phyloP scores from a whole-genome alignment of 352 stramenopile genomes.

The Phytopythium helicoides region DNA sequence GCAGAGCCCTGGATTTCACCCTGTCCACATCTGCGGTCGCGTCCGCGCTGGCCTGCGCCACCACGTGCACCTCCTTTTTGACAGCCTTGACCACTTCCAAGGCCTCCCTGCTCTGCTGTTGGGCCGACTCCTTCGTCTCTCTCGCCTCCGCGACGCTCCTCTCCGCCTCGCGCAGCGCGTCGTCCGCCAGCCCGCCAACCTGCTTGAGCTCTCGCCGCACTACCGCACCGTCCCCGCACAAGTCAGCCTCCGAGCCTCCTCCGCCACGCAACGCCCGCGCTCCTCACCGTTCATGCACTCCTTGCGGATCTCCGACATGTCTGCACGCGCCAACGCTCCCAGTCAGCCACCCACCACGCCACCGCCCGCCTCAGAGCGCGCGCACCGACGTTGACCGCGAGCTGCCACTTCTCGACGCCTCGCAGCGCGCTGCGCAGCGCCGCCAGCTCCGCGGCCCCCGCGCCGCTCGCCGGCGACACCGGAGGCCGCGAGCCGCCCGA shows the following conservation, averaged over 20 bases:
- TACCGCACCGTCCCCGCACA: background rate
- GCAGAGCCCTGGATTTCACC: constrained; percentile 2
- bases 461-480: too few species aligned
- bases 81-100: constrained; percentile 13
- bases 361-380: background rate
- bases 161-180: constrained; percentile 31
- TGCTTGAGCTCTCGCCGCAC: constrained; percentile 46
- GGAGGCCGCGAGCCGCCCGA: background rate
- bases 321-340: constrained; percentile 1
- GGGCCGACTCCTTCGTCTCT: constrained; percentile 9
- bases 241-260: background rate
- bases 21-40: constrained; percentile 2
- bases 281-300: constrained; percentile 15
- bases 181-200: constrained; percentile 31
- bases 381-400: constrained; percentile 17
- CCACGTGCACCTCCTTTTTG: constrained; percentile 18
- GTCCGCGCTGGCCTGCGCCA: background rate
- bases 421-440: constrained; percentile 13
- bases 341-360: background rate
- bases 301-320: constrained; percentile 27
- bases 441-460: background rate
- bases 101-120: constrained; percentile 5
- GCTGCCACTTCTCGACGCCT: constrained; percentile 33
- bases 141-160: constrained; percentile 13
- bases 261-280: background rate